Conservation (phyloP, 2,329 filamentous ascomycete genomes). For the Stagonosporopsis tanaceti region DNA sequence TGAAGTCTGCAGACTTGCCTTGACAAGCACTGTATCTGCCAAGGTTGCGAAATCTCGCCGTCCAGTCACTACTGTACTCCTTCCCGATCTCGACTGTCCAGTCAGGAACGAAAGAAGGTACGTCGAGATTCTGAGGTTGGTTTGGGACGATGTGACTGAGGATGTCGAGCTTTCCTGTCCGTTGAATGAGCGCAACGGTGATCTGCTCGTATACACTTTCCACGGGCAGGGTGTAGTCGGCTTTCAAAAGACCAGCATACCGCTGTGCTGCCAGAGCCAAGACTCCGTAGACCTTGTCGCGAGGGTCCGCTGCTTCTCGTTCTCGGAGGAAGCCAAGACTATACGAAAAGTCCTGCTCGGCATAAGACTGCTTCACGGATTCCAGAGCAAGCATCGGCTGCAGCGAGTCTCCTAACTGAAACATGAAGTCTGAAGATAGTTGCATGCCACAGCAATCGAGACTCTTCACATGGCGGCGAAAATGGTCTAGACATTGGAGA, state of each 20-base stretch:
- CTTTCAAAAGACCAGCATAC: constrained; percentile 5
- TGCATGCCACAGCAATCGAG: constrained; percentile 10
- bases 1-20: neutral
- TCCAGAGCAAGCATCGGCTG: constrained; percentile 8
- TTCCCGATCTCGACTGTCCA: constrained; percentile 10
- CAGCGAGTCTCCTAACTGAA: constrained; percentile 8
- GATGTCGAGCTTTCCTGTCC: constrained; percentile 2
- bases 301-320: constrained; percentile 8
- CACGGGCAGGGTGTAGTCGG: constrained; percentile 2
- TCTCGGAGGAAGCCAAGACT: constrained; percentile 9
- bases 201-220: constrained; percentile 11
- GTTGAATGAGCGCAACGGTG: constrained; percentile 5
- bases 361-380: constrained; percentile 2
- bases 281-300: constrained; percentile 11
- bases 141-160: constrained; percentile 10
- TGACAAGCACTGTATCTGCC: constrained; percentile 6
- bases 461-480: constrained; percentile 3
- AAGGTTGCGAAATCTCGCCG: neutral
- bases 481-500: constrained; percentile 4
- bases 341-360: constrained; percentile 7
- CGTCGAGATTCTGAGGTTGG: constrained; percentile 2
- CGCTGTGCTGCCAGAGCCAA: constrained; percentile 4
- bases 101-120: constrained; percentile 9
- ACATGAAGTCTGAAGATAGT: constrained; percentile 12
- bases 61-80: constrained; percentile 13